These are phyloP conservation scores for Hypoxylon sp. DNA, from an alignment of 2,329 filamentous ascomycete species.

Conservation along the genomic window DNA sequence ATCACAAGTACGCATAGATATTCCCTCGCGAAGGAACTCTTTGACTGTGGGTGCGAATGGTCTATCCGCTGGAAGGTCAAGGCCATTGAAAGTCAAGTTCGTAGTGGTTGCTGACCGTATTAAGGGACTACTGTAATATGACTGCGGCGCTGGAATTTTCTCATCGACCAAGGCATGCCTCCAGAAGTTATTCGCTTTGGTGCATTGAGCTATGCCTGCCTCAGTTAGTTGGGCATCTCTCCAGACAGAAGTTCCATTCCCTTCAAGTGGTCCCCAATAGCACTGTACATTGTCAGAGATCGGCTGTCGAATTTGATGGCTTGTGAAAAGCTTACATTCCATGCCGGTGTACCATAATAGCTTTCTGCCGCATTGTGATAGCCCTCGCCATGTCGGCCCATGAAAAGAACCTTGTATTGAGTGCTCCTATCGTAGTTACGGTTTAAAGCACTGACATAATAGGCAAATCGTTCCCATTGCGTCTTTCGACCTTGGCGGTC, in stretches of 20 bases:
- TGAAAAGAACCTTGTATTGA: conserved; percentile 72
- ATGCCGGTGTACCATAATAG: conserved; percentile 72
- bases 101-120: conserved; percentile 70
- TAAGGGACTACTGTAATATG: conserved; percentile 72
- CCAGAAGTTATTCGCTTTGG: conserved; percentile 68
- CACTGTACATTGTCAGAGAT: conserved; percentile 52
- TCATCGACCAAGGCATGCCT: conserved; percentile 58
- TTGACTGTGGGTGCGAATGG: conserved; percentile 69
- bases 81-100: conserved; percentile 64
- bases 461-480: conserved; percentile 71
- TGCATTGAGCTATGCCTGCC: conserved; percentile 64
- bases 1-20: conserved; percentile 75
- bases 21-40: conserved; percentile 71
- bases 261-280: conserved; percentile 72
- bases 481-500: conserved; percentile 55
- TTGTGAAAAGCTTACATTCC: conserved; percentile 63
- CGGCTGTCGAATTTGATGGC: not conserved
- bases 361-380: conserved; percentile 69
- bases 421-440: conserved; percentile 52
- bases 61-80: conserved; percentile 58
- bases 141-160: conserved; percentile 67
- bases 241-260: conserved; percentile 70
- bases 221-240: conserved; percentile 69
- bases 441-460: conserved; percentile 66
- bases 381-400: conserved; percentile 76